Conservation (phyloP, 441 rosid genomes). For the Eutrema salsugineum region DNA sequence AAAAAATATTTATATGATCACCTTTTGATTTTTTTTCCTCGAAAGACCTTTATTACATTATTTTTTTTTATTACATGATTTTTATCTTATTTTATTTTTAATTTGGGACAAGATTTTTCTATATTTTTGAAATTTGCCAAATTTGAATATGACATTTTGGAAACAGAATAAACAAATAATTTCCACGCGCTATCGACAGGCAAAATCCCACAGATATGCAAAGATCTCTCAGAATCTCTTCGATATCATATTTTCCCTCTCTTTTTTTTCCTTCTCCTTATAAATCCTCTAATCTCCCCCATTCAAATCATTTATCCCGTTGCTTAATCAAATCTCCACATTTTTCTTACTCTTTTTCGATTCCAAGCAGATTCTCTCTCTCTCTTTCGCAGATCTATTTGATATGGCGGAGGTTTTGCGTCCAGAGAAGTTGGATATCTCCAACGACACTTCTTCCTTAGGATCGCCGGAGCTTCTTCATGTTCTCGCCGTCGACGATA, state of each 20-base stretch:
- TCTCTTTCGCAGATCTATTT: neutral
- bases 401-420: constrained; percentile 27
- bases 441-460: constrained; percentile 19
- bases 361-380: neutral
- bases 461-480: constrained; percentile 42
- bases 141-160: constrained; percentile 22
- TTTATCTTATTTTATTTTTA: neutral
- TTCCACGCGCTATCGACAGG: constrained; percentile 30
- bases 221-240: constrained; percentile 28
- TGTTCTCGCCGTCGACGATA: constrained; percentile 89
- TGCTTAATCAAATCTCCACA: neutral
- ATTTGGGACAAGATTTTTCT: too few species aligned
- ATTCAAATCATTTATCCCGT: neutral
- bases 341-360: neutral
- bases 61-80: neutral
- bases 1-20: neutral
- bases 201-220: constrained; percentile 32
- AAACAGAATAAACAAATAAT: constrained; percentile 26
- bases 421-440: constrained; percentile 21
- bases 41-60: neutral
- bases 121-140: neutral
- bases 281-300: constrained; percentile 7
- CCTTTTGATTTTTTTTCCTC: neutral
- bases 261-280: constrained; percentile 5
- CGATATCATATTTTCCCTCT: constrained; percentile 22